Base-by-base conservation (phyloP, 2,329 filamentous ascomycete genomes). In the Zymoseptoria pseudotritici region DNA sequence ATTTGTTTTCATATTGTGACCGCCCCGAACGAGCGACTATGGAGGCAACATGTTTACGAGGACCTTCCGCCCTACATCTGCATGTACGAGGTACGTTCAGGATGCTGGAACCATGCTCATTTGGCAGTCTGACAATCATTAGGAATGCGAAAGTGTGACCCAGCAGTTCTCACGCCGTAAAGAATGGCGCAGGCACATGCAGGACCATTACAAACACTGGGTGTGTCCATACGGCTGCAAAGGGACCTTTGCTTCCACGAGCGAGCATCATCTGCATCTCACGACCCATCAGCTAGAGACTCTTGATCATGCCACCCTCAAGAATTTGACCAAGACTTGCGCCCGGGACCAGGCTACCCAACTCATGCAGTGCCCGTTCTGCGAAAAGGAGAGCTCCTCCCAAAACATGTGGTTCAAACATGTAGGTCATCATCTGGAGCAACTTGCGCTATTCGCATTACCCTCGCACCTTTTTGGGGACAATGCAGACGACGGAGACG, bases 31-130 rank as follows among this genome's bases (percentile, higher is more conserved):
- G 26, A 58, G 31, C 26, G 50, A 0, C 26, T 36, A n/a, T 53
- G 56, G 56, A 58, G 53, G 13, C 53, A 36, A 9, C 58, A 59
- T 19, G 54, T 59, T 0, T 59, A 53, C 21, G 58, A 56, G 22
- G 58, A 59, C 29, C 24, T 59, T 19, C 58, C 58, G 2, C 58
- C 58, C 10, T 59, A 59, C 29, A 50, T 54, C 24, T 59, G 58
- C 26, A 42, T 54, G 6, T 5, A 51, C 5, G 26, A 55, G 5
- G 50, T 52, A n/a, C n/a, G n/a, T n/a, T n/a, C n/a, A n/a, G n/a
- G n/a, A n/a, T n/a, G n/a, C n/a, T n/a, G n/a, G n/a, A n/a, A n/a
- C n/a, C n/a, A n/a, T n/a, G n/a, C n/a, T n/a, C n/a, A n/a, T n/a
- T n/a, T n/a, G n/a, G n/a, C n/a, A n/a, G n/a, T n/a, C n/a, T 52